phyloP scores from a whole-genome alignment of 139 green algal genomes.

The Axilococcus clingmanii region DNA sequence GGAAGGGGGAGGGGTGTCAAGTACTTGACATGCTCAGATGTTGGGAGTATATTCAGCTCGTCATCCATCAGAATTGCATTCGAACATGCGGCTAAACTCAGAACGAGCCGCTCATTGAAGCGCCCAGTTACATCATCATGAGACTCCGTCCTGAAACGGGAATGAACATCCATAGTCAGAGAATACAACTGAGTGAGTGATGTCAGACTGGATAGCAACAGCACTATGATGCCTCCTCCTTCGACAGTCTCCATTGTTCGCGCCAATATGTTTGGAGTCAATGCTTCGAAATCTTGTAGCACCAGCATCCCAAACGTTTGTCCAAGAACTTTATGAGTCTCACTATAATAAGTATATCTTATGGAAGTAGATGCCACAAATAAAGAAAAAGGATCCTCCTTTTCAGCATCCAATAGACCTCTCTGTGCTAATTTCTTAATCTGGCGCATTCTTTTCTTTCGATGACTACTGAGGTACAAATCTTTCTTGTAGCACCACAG shows the following conservation, averaged over 20 bases:
- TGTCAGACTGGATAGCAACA: slow-evolving; percentile 81
- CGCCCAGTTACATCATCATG: slow-evolving; percentile 73
- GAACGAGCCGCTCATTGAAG: slow-evolving; percentile 97
- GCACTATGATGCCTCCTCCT: slow-evolving; percentile 86
- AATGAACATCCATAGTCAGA: slow-evolving; percentile 96
- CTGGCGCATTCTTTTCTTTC: slow-evolving; percentile 92
- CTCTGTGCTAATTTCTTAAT: slow-evolving; percentile 92
- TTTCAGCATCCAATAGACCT: slow-evolving; percentile 86
- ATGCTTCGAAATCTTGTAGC: slow-evolving; percentile 97
- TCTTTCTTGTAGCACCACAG: slow-evolving; percentile 99
- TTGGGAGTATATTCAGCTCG: slow-evolving; percentile 97
- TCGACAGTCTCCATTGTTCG: slow-evolving; percentile 97
- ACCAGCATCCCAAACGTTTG: slow-evolving; percentile 99
- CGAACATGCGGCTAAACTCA: slow-evolving; percentile 75
- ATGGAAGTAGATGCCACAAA: slow-evolving; percentile 93
- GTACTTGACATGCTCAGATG: slow-evolving; percentile 54
- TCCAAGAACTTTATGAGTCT: slow-evolving; percentile 95
- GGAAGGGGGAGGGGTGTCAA: slow-evolving; percentile 55
- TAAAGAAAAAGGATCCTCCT: slow-evolving; percentile 95
- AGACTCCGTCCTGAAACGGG: slow-evolving; percentile 79
- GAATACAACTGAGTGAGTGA: slow-evolving; percentile 89
- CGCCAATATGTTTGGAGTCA: slow-evolving; percentile 96
- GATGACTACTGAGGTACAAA: slow-evolving; percentile 74
- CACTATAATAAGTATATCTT: slow-evolving; percentile 95
- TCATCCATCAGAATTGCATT: slow-evolving; percentile 93